Evolutionary conservation across 1,139 yeast genomes (phyloP), one percentile per base, ranked within the genome.

Genomic region (Saccharomyces hybrid): DNA sequence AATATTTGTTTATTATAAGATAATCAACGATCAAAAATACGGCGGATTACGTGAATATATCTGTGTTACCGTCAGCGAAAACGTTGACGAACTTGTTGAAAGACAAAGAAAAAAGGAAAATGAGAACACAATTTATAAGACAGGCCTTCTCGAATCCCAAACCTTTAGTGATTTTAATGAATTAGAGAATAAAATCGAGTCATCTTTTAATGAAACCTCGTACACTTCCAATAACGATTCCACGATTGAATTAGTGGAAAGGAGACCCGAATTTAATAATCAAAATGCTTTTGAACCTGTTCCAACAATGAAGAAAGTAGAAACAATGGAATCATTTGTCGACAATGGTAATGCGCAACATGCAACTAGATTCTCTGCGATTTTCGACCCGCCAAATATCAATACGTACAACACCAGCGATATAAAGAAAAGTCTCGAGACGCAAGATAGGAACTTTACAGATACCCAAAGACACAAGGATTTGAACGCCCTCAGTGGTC

Each of bases 1-100:
- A 49, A 64, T 82, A 4, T 88, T 87, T 1, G 77, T 85, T 9
- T 77, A 76, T 58, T 72, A 76, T 55, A 79, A 76, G 57, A 67
- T 85, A 29, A 62, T 66, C 31, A 55, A 57, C 27, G 56, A 59
- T 16, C 56, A 57, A 4, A 52, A 56, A 31, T 58, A 58, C 50
- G 52, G 58, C 25, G 62, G 69, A 4, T 53, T 67, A 50, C 62
- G 64, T 46, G 66, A 62, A 47, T 65, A 57, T 48, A 64, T 65
- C 13, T 67, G 67, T 49, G 57, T 62, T 5, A 62, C 65, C 2
- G 62, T 67, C 9, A 63, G 61, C 46, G 53, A 60, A 13, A 64
- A 65, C 29, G 62, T 67, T 14, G 67, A 67, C 47, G 55, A 61
- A 7, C 50, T 67, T n/a, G 41, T 31, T 48, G 26, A 23, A 48